These are phyloP conservation scores for Dendrostoma leiphaemia DNA, from an alignment of 2,329 filamentous ascomycete genomes.

Conservation along the genomic window DNA sequence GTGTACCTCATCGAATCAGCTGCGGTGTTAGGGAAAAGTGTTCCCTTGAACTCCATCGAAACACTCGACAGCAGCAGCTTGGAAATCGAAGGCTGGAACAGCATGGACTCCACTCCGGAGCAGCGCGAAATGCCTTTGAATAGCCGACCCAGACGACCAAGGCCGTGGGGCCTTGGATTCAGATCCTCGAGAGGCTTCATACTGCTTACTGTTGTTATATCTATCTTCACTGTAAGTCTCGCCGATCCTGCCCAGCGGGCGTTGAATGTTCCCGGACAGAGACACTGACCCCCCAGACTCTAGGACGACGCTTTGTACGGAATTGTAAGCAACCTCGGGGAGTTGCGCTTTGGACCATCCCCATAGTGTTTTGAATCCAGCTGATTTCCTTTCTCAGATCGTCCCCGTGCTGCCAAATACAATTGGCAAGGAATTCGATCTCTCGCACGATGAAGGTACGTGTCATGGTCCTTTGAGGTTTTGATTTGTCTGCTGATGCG, in stretches of 20 bases:
- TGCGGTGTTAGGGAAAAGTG: neutral
- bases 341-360: no score
- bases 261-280: neutral
- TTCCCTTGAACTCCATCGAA: no score
- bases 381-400: neutral
- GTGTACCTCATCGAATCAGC: no score
- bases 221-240: neutral
- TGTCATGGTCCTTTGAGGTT: neutral
- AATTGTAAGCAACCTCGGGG: neutral
- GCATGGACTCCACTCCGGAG: neutral
- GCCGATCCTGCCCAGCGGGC: neutral
- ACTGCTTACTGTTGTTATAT: neutral
- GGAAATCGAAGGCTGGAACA: neutral
- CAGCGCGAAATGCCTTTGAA: neutral
- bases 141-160: neutral
- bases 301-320: neutral
- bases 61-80: no score
- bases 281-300: neutral
- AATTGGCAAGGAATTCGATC: neutral
- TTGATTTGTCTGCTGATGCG: neutral
- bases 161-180: neutral
- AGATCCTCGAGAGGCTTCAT: neutral
- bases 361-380: neutral
- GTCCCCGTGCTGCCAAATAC: slow-evolving; percentile 1
- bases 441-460: slow-evolving; percentile 1